Evolutionary conservation across 2,329 filamentous ascomycete species (phyloP), one percentile per base, ranked within the genome.

Genomic region (Aspergillus floridensis): DNA sequence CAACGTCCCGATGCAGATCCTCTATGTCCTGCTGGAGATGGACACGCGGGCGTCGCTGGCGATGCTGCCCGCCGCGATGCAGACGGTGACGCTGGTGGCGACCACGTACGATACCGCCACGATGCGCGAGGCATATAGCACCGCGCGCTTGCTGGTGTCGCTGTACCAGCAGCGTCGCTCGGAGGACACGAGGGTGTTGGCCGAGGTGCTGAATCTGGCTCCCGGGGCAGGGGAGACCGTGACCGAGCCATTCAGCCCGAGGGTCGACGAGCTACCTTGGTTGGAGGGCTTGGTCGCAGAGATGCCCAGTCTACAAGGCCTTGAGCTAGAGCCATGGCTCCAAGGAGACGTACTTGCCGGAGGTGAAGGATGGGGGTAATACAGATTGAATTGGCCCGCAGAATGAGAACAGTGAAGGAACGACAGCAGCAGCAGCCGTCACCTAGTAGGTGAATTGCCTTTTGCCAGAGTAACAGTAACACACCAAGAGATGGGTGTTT

Each of bases 1-100:
- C 24, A 85, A 86, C 50, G 80, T 86, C 0, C 84, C 84, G 0
- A 86, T 86, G 55, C 83, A 86, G 44, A 80, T 82, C 2, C 77
- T 84, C 19, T 84, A 82, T 58, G 72, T 84, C 0, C 71, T 86
- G 7, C 75, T 86, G 1, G 81, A 80, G 0, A 80, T 86, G 61
- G 83, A 86, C 58, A 83, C 76, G 0, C 72, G 74, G 0, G 73
- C 81, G 2, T 80, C 81, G 0, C 73, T 84, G 0, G 72, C 76
- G 0, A 74, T 81, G 56, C 75, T 86, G 5, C 73, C 74, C 0
- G 79, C 82, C 19, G 83, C 82, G 0, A 80, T 86, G 78, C 71
- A 75, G 57, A 79, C 76, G 2, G 63, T 83, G 2, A 70, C 70
- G 12, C 67, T 76, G 1, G 75, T 81, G 0, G 72, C 77, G 0